Evolutionary conservation across 129 eudicot species (phyloP).

Genomic region (Flaveria brownii): DNA sequence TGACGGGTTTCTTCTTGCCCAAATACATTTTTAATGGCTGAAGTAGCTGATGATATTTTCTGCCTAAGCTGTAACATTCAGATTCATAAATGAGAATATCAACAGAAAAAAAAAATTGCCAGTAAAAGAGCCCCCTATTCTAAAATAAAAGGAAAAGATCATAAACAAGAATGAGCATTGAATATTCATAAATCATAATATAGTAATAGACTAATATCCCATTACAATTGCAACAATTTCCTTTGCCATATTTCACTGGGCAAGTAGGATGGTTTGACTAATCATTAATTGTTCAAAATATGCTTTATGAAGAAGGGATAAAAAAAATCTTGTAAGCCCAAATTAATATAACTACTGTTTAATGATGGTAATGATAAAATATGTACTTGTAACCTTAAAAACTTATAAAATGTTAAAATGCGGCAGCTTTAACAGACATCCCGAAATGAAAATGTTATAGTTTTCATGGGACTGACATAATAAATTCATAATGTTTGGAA

Average conservation of each 20-base stretch:
- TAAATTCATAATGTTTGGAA: too few species aligned
- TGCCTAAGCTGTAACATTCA: conserved; percentile 62
- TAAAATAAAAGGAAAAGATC: background rate
- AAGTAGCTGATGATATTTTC: conserved; percentile 85
- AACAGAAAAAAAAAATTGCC: background rate
- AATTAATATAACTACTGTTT: too few species aligned
- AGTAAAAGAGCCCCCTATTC: background rate
- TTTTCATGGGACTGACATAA: background rate
- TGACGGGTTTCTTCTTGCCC: conserved; percentile 65
- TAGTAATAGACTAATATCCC: background rate
- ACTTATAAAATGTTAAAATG: background rate
- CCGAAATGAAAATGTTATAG: background rate
- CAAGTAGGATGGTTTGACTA: too few species aligned
- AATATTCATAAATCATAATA: background rate
- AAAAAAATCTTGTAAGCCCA: background rate
- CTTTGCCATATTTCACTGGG: too few species aligned
- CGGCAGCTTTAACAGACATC: background rate
- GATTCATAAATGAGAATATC: conserved; percentile 5
- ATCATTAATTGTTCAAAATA: background rate
- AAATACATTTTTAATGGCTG: conserved; percentile 90
- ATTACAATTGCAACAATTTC: background rate
- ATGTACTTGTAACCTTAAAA: background rate
- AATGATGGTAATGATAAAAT: background rate
- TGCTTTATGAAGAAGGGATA: background rate
- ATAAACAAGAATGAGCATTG: background rate